Conservation (phyloP, 140 eudicot genomes). For the Flaveria floridana region DNA sequence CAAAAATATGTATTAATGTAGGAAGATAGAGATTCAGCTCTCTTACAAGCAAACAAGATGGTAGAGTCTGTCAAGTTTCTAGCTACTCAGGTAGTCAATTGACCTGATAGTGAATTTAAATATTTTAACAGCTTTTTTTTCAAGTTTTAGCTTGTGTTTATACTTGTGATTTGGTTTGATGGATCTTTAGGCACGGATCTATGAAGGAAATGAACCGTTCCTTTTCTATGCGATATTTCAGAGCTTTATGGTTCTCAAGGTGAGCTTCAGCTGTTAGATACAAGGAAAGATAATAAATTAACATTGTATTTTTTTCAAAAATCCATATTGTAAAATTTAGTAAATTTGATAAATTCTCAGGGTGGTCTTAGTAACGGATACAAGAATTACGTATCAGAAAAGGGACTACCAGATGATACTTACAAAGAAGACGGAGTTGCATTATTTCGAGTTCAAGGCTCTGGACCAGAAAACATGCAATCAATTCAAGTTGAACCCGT, state of each 20-base stretch:
- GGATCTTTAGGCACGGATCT: conserved; percentile 60
- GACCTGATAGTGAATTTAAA: neutral
- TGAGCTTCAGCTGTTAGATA: conserved; percentile 31
- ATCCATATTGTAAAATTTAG: neutral
- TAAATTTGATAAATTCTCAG: conserved; percentile 39
- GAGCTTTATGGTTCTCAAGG: conserved; percentile 86
- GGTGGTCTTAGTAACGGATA: conserved; percentile 87
- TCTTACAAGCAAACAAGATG: conserved; percentile 72
- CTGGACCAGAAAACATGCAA: conserved; percentile 93
- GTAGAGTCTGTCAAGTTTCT: conserved; percentile 73
- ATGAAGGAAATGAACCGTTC: conserved; percentile 82
- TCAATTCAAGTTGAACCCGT: conserved; percentile 90
- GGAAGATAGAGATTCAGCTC: conserved; percentile 79
- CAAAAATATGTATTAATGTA: conserved; percentile 29
- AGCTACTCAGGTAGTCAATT: conserved; percentile 59
- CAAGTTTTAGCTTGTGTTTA: conserved; percentile 11
- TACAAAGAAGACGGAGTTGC: conserved; percentile 77
- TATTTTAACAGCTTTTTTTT: neutral
- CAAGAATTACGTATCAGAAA: conserved; percentile 71
- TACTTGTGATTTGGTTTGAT: conserved; percentile 23
- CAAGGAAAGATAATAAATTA: conserved; percentile 15
- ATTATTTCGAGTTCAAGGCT: conserved; percentile 79
- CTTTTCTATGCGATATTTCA: conserved; percentile 77
- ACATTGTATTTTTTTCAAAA: conserved; percentile 3
- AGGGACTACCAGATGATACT: conserved; percentile 69